Evolutionary conservation across 768 basidiomycete species (phyloP).

Genomic region (Suillus lakei): DNA sequence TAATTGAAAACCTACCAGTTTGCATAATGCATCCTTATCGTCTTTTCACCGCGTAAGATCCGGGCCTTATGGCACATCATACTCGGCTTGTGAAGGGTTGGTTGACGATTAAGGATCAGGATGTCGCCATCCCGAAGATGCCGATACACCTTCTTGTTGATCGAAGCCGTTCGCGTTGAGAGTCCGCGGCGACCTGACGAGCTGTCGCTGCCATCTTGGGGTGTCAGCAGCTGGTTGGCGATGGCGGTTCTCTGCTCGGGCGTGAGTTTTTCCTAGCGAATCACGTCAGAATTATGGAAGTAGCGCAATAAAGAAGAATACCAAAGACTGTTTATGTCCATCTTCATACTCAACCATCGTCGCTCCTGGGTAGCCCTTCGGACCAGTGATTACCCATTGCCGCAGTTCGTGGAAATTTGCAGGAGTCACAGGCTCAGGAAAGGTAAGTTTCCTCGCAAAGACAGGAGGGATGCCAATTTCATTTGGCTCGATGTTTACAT

Average conservation of each 20-base stretch:
- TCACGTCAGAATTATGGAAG: constrained; percentile 8
- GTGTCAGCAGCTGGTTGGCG: constrained; percentile 93
- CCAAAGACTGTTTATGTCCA: constrained; percentile 84
- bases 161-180: constrained; percentile 73
- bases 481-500: constrained; percentile 98
- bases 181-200: constrained; percentile 55
- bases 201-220: constrained; percentile 67
- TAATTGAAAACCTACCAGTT: constrained; percentile 74
- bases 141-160: constrained; percentile 98
- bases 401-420: constrained; percentile 89
- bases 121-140: constrained; percentile 96
- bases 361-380: constrained; percentile 89
- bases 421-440: constrained; percentile 95
- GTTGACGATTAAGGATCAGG: constrained; percentile 95
- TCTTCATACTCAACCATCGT: constrained; percentile 96
- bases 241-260: constrained; percentile 92
- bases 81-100: constrained; percentile 97
- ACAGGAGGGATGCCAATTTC: constrained; percentile 98
- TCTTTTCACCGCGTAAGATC: constrained; percentile 94
- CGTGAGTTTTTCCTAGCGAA: constrained; percentile 75
- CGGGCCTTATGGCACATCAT: constrained; percentile 99
- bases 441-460: constrained; percentile 95
- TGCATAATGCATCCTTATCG: constrained; percentile 99
- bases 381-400: constrained; percentile 89
- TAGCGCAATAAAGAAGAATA: constrained; percentile 33